Evolutionary conservation across 495 filamentous ascomycete genomes (phyloP).

Genomic region (Apodospora peruviana): DNA sequence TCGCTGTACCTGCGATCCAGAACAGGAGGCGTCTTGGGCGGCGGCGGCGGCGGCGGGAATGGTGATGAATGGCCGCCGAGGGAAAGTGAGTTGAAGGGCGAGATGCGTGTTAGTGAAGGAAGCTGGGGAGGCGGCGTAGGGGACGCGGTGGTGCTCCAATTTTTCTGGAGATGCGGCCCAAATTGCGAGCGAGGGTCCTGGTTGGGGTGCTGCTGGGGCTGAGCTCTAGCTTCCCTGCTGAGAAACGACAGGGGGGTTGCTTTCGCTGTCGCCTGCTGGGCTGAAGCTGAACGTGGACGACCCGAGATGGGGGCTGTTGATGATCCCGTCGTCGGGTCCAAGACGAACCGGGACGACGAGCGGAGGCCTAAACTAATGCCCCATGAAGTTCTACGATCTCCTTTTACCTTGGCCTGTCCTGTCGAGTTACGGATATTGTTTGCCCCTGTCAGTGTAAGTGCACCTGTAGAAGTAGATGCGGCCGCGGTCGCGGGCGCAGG

Average conservation of each 20-base stretch:
- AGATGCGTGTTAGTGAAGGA: slow-evolving; percentile 15
- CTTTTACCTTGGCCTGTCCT: not conserved
- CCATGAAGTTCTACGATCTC: slow-evolving; percentile 19
- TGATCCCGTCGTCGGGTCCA: slow-evolving; percentile 2
- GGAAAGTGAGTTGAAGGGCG: slow-evolving; percentile 14
- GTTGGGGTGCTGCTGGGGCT: slow-evolving; percentile 1
- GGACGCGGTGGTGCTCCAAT: slow-evolving; percentile 2
- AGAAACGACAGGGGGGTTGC: slow-evolving; percentile 4
- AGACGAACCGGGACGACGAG: no score
- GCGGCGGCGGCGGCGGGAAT: slow-evolving; percentile 3
- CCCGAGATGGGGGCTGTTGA: not conserved
- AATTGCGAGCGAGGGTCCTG: slow-evolving; percentile 12
- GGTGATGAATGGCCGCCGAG: slow-evolving; percentile 6
- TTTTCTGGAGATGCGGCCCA: slow-evolving; percentile 10
- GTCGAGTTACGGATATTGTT: not conserved
- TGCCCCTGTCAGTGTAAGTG: not conserved
- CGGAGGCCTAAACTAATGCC: slow-evolving; percentile 15
- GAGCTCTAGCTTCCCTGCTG: not conserved
- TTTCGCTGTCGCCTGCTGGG: slow-evolving; percentile 4
- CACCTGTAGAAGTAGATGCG: not conserved
- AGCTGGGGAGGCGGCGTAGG: not conserved
- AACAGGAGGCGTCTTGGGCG: slow-evolving; percentile 3
- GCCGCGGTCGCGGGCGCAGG: not conserved
- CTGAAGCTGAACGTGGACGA: not conserved
- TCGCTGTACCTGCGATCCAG: not conserved